Evolutionary conservation across 1,284 basidiomycete genomes (phyloP), one percentile per base, ranked within the genome.

Genomic region (Cryptococcus sp.): DNA sequence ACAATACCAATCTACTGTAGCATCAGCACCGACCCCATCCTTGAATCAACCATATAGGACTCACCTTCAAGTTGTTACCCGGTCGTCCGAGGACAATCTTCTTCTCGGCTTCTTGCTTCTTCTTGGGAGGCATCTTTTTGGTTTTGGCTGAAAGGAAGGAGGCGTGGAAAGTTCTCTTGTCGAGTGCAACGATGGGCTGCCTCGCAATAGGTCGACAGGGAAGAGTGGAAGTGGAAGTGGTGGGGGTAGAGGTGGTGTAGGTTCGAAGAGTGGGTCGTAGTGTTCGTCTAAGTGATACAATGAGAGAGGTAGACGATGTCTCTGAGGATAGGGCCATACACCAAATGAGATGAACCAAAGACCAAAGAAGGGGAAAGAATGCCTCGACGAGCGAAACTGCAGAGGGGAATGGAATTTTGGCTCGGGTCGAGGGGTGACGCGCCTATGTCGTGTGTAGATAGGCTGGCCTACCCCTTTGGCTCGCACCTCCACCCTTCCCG

Each of bases 1-100:
- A 97, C 92, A 79, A 97, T 94, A 73, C 91, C 92, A 66, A 94
- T 87, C 81, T 91, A 87, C 6, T 18, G 18, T 60, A 87, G 33
- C 19, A 9, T 45, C 32, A 35, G 24, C 28, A 14, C 24, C 14
- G 21, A 45, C 41, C 10, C 16, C 22, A n/a, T n/a, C n/a, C n/a
- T n/a, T n/a, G n/a, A n/a, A n/a, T n/a, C n/a, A n/a, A n/a, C n/a
- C n/a, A n/a, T n/a, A n/a, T 26, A 16, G 4, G 3, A 57, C 69
- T 38, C 47, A 67, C 66, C 66, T 74, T 73, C 58, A 75, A 66
- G 65, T 95, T 95, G 77, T 97, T 97, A 56, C 86, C 80, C 34
- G 93, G 92, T 56, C 91, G 78, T 41, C 92, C 92, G 41, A 97
- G 82, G 23, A 92, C 75, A 34, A 78, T 75, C 75, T 89, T 93